Conservation (phyloP, 2,329 filamentous ascomycete genomes). For the Diplodia intermedia region DNA sequence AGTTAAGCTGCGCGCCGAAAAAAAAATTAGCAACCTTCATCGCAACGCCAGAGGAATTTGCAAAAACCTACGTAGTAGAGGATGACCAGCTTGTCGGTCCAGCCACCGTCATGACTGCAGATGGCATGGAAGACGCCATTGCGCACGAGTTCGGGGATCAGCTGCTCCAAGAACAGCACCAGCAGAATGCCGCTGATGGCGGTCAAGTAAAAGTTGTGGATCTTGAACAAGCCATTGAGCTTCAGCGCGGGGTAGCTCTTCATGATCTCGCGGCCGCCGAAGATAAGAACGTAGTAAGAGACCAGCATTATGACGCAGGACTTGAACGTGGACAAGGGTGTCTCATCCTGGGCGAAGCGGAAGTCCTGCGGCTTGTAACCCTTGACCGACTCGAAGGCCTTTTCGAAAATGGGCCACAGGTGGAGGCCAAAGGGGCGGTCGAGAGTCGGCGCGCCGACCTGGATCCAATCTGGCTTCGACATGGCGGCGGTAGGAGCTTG, state of each 20-base stretch:
- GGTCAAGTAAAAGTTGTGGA: slow-evolving; percentile 96
- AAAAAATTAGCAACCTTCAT: slow-evolving; percentile 47
- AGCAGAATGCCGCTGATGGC: slow-evolving; percentile 81
- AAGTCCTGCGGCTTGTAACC: slow-evolving; percentile 90
- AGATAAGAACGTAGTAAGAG: slow-evolving; percentile 91
- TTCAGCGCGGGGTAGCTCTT: slow-evolving; percentile 83
- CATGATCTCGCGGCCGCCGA: slow-evolving; percentile 92
- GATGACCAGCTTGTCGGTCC: slow-evolving; percentile 91
- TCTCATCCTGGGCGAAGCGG: slow-evolving; percentile 78
- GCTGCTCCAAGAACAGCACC: slow-evolving; percentile 86
- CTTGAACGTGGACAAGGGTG: slow-evolving; percentile 88
- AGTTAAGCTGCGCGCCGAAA: slow-evolving; percentile 74
- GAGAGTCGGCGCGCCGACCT: slow-evolving; percentile 72
- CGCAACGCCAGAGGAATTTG: background rate
- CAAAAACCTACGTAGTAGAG: slow-evolving; percentile 87
- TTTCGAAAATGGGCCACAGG: slow-evolving; percentile 94
- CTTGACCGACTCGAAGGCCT: slow-evolving; percentile 75
- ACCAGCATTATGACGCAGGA: slow-evolving; percentile 81
- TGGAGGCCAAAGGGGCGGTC: slow-evolving; percentile 91
- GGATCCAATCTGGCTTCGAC: slow-evolving; percentile 61
- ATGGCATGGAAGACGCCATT: slow-evolving; percentile 89
- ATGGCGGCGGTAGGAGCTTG: slow-evolving; percentile 48
- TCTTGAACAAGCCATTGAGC: slow-evolving; percentile 87
- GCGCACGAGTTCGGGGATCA: slow-evolving; percentile 80
- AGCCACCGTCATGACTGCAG: slow-evolving; percentile 81